Evolutionary conservation across 805 yeast genomes (phyloP), one percentile per base, ranked within the genome.

Genomic region (Suhomyces prunicola): DNA sequence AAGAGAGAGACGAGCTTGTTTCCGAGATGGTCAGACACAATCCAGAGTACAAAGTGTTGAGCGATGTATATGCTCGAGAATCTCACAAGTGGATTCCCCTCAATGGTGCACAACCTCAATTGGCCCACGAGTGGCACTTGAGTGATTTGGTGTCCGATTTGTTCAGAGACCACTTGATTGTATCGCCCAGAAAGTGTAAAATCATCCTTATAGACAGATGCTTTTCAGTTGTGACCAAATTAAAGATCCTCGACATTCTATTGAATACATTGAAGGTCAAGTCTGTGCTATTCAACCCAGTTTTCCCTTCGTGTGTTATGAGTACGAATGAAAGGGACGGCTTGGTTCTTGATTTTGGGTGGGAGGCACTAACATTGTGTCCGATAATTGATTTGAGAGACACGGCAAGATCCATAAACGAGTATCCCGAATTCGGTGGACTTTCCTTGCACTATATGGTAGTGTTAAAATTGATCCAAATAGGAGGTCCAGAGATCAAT

Each of bases 291-390:
- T 59, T 64, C 48, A 39, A 39, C 7, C 24, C 42, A 1, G 27
- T 42, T n/a, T 13, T 59, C 2, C 63, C 66, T 0, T 62, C 55
- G 12, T 48, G 67, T 2, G 59, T 66, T 7, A 48, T 70, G 2
- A 63, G 68, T 1, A 52, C 63, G 9, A 61, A 61, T 48, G 31
- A 50, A 9, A n/a, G 54, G 15, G 49, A 64, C 41, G 73, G 72
- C 1, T 46, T 71, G 9, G 69, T 71, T 7, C 35, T 71, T 9
- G 66, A 70, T 52, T 49, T 69, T 27, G 66, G 65, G 6, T 71
- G 75, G 75, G 57, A 58, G 29, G 40, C 60, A 7, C 40, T 56
- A 9, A 54, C 53, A 4, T 52, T 70, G 6, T 47, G 50, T 12
- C 50, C 62, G 12, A 56, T 71, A 3, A 41, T 57, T 12, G 75